Evolutionary conservation across 345 rosid genomes (phyloP), one percentile per base, ranked within the genome.

Genomic region (Gossypium ekmanianum): DNA sequence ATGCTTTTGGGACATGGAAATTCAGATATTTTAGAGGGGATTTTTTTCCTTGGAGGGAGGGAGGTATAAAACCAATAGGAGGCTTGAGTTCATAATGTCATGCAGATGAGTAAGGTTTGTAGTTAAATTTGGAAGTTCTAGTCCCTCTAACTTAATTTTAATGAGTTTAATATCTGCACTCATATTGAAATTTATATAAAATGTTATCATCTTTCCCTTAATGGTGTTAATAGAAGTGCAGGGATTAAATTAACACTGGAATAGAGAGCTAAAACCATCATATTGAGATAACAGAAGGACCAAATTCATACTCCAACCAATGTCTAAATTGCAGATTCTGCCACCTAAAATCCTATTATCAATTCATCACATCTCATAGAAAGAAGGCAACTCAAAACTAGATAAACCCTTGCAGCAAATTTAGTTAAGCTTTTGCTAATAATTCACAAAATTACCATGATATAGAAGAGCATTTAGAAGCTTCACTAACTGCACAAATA

Each of bases 351-450:
- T 44, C 50, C 34, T 66, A 66, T 2, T 17, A 6, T 20, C 29
- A 20, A n/a, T 66, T 66, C 29, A 44, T 44, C n/a, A 66, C 11
- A 66, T 11, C n/a, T 41, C 24, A 64, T 64, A 45, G 68, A 66
- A 44, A 44, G 29, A 27, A 65, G 16, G 34, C 71, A 20, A 44
- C 13, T 66, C 54, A 44, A 66, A 43, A 43, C 22, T 44, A 66
- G 8, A n/a, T 65, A 20, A 4, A 50, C 17, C 57, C 18, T 24
- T 24, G 16, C 56, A 68, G 43, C 58, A 26, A 2, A 68, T 22
- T 22, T 24, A 50, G 44, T 26, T 20, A 48, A 50, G 24, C 73
- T 27, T 55, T 51, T 26, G 73, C 43, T 29, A 51, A 34, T 61
- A 29, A 70, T 70, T 27, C 54, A 17, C 27, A 34, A 13, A 17